Evolutionary conservation across 31 red algal genomes (phyloP).

Genomic region (Asparagopsis taxiformis): DNA sequence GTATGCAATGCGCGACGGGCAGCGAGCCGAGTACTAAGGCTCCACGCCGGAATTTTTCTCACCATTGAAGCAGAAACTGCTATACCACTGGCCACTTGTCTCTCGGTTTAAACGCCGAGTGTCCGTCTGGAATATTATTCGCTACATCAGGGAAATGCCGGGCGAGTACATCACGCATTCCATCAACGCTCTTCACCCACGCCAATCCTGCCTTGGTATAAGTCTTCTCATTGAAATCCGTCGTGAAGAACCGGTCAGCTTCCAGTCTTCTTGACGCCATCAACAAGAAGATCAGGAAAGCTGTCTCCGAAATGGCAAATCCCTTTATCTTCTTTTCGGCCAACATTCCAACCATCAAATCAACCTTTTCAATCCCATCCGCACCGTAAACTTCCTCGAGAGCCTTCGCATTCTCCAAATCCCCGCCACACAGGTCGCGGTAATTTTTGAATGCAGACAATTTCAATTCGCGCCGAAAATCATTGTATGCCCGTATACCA

Average conservation of each 20-base stretch:
- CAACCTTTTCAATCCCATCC: constrained; percentile 34
- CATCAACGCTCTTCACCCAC: constrained; percentile 16
- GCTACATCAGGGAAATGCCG: constrained; percentile 25
- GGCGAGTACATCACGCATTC: constrained; percentile 23
- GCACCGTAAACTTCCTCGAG: constrained; percentile 27
- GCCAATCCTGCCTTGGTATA: constrained; percentile 20
- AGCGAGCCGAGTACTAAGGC: no score
- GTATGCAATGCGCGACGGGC: no score
- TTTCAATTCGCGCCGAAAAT: constrained; percentile 30
- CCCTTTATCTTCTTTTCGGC: constrained; percentile 43
- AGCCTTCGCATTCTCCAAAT: not conserved
- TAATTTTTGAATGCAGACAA: constrained; percentile 12
- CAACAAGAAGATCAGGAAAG: constrained; percentile 41
- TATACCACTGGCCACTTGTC: constrained; percentile 32
- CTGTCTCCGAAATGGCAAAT: constrained; percentile 33
- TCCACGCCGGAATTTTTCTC: no score
- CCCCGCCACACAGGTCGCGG: not conserved
- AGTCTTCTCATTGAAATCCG: constrained; percentile 25
- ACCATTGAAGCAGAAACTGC: no score
- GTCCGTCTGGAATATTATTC: not conserved
- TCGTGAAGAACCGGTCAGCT: constrained; percentile 30
- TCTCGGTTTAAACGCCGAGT: constrained; percentile 37
- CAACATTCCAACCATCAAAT: constrained; percentile 27
- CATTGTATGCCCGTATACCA: constrained; percentile 33
- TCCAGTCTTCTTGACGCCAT: constrained; percentile 39